These are phyloP conservation scores for Panicum miliaceum DNA, from an alignment of 176 grass and related monocot genomes.

Conservation along the genomic window DNA sequence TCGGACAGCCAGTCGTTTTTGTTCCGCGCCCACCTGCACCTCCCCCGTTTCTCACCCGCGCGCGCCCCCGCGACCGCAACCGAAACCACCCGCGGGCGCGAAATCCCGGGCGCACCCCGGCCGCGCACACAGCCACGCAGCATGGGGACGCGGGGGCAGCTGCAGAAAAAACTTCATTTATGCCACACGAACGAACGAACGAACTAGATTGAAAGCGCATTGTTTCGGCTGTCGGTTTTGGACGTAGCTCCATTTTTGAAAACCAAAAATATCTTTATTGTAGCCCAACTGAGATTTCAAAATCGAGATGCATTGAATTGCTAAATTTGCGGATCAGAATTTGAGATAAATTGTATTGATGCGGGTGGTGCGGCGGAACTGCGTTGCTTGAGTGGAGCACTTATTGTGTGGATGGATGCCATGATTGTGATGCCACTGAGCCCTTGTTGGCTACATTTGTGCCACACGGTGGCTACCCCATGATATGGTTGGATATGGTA, in stretches of 20 bases:
- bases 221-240: neutral
- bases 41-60: conserved; percentile 55
- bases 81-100: neutral
- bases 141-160: neutral
- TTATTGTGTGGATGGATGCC: neutral
- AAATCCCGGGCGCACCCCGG: neutral
- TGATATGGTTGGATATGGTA: neutral
- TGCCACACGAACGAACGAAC: neutral
- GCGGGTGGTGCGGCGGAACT: neutral
- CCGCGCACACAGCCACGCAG: neutral
- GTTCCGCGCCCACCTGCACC: conserved; percentile 4
- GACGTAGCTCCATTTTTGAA: neutral
- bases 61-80: conserved; percentile 17
- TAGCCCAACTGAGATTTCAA: neutral
- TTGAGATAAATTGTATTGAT: neutral
- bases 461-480: neutral
- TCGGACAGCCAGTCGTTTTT: conserved; percentile 72
- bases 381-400: conserved; percentile 3
- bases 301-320: neutral
- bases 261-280: neutral
- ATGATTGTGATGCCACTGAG: conserved; percentile 26
- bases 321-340: neutral
- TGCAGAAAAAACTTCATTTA: neutral
- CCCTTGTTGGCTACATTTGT: neutral
- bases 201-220: neutral